Evolutionary conservation across 352 stramenopile genomes (phyloP), one percentile per base, ranked within the genome.

Genomic region (Thalassiosira mediterranea): DNA sequence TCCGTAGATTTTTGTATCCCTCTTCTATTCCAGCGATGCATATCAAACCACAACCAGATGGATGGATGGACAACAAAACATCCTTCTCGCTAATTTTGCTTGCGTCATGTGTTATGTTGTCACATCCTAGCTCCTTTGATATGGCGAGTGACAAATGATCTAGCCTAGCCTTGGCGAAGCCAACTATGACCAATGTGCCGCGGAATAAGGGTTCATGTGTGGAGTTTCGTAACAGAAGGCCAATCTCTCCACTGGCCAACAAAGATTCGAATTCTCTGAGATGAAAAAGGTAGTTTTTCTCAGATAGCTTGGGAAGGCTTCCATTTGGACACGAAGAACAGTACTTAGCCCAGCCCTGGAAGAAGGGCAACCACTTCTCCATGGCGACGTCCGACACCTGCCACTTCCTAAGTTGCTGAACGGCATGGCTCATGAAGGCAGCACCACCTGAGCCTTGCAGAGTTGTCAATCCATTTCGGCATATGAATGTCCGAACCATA

Each of bases 401-500:
- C 87, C 87, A 93, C 56, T 69, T 78, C 11, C 46, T 62, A 19
- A 93, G 52, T 26, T 88, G 64, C 28, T 56, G 58, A 7, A 72
- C 44, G 4, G 77, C 66, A 54, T 84, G 79, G 8, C 56, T 38
- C 26, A 83, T 61, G 77, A 88, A 93, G 26, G 38, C 75, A 23
- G 63, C 48, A 13, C 66, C 8, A 15, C 77, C 77, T 15, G 64
- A 81, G 8, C 62, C 53, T 61, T 76, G 26, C 15, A 93, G 61
- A 34, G 76, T 68, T 25, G 51, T 29, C 3, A 93, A 48, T 23
- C 83, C 76, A 81, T 93, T 91, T 31, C 87, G 75, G 68, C 84
- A 91, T 40, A 86, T 63, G 76, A 91, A 93, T 8, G 87, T 93
- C n/a, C 87, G 62, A 17, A 90, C 69, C 87, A 91, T 93, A 62